Conservation (phyloP, 2,329 filamentous ascomycete genomes). For the Fusarium sp. region DNA sequence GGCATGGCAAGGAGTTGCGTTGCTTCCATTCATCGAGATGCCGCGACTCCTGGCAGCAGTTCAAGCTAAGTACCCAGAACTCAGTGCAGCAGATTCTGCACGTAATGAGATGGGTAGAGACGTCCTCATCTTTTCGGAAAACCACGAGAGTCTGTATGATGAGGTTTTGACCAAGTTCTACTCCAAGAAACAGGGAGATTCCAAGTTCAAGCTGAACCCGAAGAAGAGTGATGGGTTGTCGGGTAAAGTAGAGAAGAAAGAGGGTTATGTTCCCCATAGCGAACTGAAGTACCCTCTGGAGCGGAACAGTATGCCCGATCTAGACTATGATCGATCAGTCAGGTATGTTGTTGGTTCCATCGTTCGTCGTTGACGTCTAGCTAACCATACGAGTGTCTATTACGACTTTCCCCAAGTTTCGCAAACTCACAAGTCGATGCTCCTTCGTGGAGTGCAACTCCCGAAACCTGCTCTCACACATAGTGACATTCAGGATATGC, state of each 20-base stretch:
- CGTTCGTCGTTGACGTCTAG: neutral
- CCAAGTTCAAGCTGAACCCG: conserved; percentile 79
- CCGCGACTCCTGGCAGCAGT: conserved; percentile 85
- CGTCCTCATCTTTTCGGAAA: conserved; percentile 85
- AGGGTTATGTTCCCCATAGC: conserved; percentile 85
- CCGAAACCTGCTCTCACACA: conserved; percentile 78
- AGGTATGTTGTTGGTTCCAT: conserved; percentile 66
- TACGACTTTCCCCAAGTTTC: conserved; percentile 83
- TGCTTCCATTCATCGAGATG: conserved; percentile 97
- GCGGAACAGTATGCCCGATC: conserved; percentile 75
- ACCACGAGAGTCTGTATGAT: conserved; percentile 82
- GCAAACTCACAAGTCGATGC: conserved; percentile 90
- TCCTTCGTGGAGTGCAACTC: conserved; percentile 84
- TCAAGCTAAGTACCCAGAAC: conserved; percentile 80
- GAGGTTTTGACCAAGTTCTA: conserved; percentile 89
- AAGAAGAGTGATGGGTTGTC: conserved; percentile 80
- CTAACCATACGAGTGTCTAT: conserved; percentile 72
- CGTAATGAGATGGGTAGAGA: conserved; percentile 86
- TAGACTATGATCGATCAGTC: conserved; percentile 89
- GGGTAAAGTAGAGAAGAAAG: conserved; percentile 84
- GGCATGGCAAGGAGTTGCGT: conserved; percentile 94
- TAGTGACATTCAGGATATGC: conserved; percentile 79
- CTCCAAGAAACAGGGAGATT: conserved; percentile 81
- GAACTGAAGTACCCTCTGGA: conserved; percentile 82
- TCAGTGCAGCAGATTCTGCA: conserved; percentile 79